Evolutionary conservation across 768 basidiomycete species (phyloP).

Genomic region (Tephrocybe sp.): DNA sequence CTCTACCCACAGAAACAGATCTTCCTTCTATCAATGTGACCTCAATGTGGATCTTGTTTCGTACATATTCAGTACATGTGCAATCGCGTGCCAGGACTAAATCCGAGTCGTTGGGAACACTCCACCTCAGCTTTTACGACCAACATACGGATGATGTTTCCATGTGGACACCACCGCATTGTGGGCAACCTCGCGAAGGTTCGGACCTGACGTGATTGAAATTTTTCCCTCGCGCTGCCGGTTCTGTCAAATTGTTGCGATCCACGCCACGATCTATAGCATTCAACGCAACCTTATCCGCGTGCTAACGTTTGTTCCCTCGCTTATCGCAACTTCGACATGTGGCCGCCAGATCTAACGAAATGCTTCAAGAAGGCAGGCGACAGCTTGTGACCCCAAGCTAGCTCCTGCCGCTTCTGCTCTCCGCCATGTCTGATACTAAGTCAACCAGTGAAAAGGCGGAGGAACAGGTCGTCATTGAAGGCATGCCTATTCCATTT

Average conservation of each 20-base stretch:
- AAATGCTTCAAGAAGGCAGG: constrained; percentile 28
- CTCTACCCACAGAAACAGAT: too few species aligned
- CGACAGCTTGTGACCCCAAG: constrained; percentile 13
- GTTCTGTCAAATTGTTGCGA: background rate
- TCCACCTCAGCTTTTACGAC: too few species aligned
- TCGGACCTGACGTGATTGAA: constrained; percentile 3
- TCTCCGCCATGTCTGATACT: constrained; percentile 31
- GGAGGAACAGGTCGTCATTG: background rate
- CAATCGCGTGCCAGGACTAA: too few species aligned
- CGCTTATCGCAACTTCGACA: constrained; percentile 19
- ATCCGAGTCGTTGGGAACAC: too few species aligned
- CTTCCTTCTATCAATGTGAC: too few species aligned
- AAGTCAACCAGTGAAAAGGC: constrained; percentile 35
- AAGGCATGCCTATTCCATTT: constrained; percentile 15
- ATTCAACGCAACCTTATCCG: constrained; percentile 3
- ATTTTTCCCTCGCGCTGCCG: background rate
- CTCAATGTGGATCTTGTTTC: too few species aligned
- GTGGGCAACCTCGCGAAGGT: too few species aligned
- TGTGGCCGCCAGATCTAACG: constrained; percentile 14
- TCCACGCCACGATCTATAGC: constrained; percentile 12
- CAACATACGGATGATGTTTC: too few species aligned
- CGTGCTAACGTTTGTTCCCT: background rate
- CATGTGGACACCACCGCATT: too few species aligned
- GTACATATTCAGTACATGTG: too few species aligned
- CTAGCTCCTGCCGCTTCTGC: constrained; percentile 25